Conservation (phyloP, 2,329 filamentous ascomycete species). For the Alternaria brassicae region DNA sequence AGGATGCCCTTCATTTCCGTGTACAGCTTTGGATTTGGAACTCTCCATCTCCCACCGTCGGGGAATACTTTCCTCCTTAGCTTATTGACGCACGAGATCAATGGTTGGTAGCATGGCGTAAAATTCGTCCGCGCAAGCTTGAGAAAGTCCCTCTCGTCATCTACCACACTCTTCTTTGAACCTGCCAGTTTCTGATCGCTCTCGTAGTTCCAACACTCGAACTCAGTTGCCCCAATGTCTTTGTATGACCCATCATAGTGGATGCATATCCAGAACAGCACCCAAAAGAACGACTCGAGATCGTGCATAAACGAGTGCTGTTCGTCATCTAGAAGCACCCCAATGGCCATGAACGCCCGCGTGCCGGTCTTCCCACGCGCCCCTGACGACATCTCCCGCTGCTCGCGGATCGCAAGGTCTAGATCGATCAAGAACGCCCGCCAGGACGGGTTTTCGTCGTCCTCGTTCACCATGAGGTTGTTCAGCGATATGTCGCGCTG, state of each 20-base stretch:
- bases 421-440: slow-evolving; percentile 55
- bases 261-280: slow-evolving; percentile 58
- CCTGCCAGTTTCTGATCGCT: too few relatives aligned
- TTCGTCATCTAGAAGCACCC: slow-evolving; percentile 45
- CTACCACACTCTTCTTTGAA: too few relatives aligned
- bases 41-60: too few relatives aligned
- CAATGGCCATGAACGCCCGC: slow-evolving; percentile 58
- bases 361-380: slow-evolving; percentile 55
- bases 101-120: too few relatives aligned
- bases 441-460: slow-evolving; percentile 51
- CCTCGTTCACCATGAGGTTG: slow-evolving; percentile 59
- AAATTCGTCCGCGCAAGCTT: too few relatives aligned
- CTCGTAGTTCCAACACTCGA: too few relatives aligned
- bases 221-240: too few relatives aligned
- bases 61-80: too few relatives aligned
- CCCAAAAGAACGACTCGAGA: slow-evolving; percentile 60
- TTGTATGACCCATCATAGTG: slow-evolving; percentile 52
- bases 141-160: too few relatives aligned
- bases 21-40: too few relatives aligned
- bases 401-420: slow-evolving; percentile 44
- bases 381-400: slow-evolving; percentile 48
- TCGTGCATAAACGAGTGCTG: slow-evolving; percentile 59
- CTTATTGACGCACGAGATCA: too few relatives aligned
- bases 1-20: too few relatives aligned
- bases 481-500: slow-evolving; percentile 56